Evolutionary conservation across 306 rosid species (phyloP).

Genomic region (Rosa multiflora): DNA sequence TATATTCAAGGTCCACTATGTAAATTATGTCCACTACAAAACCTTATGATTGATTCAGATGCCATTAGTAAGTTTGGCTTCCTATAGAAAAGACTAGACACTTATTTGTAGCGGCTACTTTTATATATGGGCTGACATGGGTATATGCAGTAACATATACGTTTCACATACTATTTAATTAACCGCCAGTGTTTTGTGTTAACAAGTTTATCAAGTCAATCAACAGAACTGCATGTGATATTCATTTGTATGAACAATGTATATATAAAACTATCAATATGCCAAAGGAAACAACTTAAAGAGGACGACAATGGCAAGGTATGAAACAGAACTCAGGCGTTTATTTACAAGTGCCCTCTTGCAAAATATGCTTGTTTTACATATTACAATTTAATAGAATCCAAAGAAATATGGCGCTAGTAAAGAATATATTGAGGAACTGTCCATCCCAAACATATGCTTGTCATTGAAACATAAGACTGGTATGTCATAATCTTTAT

Average conservation of each 20-base stretch:
- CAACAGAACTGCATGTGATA: not conserved
- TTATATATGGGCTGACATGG: not conserved
- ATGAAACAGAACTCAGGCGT: not conserved
- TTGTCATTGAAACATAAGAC: slow-evolving; percentile 1
- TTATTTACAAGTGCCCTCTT: not conserved
- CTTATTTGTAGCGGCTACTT: not conserved
- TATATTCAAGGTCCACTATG: slow-evolving; percentile 26
- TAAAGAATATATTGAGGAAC: not conserved
- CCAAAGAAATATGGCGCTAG: not conserved
- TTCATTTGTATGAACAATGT: not conserved
- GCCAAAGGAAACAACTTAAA: not conserved
- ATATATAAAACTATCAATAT: not conserved
- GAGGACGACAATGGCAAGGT: not conserved
- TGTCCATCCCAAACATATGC: not conserved
- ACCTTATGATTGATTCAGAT: slow-evolving; percentile 7
- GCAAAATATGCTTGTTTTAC: not conserved
- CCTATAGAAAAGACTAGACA: not conserved
- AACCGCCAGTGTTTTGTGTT: not conserved
- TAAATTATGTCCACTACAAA: slow-evolving; percentile 22
- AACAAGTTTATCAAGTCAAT: slow-evolving; percentile 5
- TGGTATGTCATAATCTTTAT: not conserved
- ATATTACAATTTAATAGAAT: not conserved
- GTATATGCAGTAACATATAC: not conserved
- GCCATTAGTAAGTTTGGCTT: slow-evolving; percentile 11
- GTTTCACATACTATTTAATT: not conserved